These are phyloP conservation scores for Metarhizium sp. DNA, from an alignment of 2,329 filamentous ascomycete genomes.

Conservation along the genomic window DNA sequence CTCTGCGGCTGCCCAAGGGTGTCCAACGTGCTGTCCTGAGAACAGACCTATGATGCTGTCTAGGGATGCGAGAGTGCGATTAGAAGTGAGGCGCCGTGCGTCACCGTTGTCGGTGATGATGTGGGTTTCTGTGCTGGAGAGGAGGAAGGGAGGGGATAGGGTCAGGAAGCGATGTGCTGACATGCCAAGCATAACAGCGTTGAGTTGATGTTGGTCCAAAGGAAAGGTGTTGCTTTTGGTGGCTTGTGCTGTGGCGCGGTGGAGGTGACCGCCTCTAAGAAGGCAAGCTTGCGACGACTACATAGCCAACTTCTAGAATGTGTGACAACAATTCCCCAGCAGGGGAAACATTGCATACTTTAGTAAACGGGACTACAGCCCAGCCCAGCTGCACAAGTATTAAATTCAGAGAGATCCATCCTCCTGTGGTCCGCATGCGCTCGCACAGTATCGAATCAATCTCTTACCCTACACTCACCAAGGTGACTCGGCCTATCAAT, in stretches of 20 bases:
- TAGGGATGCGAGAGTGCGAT: neutral
- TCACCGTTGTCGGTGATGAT: neutral
- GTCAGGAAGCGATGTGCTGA: neutral
- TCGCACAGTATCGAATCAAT: too few relatives aligned
- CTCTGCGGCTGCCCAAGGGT: neutral
- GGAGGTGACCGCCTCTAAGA: neutral
- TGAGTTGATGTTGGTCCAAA: neutral
- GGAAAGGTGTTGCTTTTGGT: neutral
- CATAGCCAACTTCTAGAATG: too few relatives aligned
- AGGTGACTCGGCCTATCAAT: too few relatives aligned
- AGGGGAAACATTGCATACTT: too few relatives aligned
- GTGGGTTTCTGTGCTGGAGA: neutral
- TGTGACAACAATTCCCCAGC: too few relatives aligned
- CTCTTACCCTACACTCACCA: too few relatives aligned
- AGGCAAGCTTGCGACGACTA: neutral
- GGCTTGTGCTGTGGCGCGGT: constrained; percentile 1
- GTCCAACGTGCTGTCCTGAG: neutral
- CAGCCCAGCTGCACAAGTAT: too few relatives aligned
- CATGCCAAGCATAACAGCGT: neutral
- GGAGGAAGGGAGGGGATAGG: neutral
- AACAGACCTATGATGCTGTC: too few relatives aligned
- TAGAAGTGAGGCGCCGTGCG: neutral
- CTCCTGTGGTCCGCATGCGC: too few relatives aligned
- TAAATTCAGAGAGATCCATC: too few relatives aligned
- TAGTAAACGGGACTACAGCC: too few relatives aligned